Evolutionary conservation across 768 basidiomycete genomes (phyloP), one percentile per base, ranked within the genome.

Genomic region (Tylopilus cervinicoccineus): DNA sequence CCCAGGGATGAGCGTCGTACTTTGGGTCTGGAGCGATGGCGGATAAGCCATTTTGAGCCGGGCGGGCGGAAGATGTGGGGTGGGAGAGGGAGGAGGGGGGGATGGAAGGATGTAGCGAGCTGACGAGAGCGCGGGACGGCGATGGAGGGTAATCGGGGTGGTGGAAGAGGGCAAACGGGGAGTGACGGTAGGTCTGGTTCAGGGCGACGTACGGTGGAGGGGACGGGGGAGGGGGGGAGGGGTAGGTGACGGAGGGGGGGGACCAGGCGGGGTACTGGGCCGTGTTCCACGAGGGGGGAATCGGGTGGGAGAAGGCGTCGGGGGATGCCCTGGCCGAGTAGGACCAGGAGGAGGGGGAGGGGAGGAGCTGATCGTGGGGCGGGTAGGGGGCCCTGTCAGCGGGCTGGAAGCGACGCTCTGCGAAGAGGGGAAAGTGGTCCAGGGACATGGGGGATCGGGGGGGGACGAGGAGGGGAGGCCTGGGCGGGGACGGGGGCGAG

Each of bases 361-460:
- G 51, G 13, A 66, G 33, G 46, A 63, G 48, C 44, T 48, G 40
- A 51, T 65, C 62, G 27, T 59, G 61, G n/a, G 48, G 1, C 2
- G 54, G 38, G 53, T 59, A 64, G 0, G 64, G 53, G 4, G 45
- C 11, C 45, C 66, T 52, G 20, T 66, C 64, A 45, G 45, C 43
- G 51, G 43, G 57, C 36, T 68, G 64, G 24, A 66, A 67, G 49
- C 65, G 65, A 52, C 67, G 58, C 9, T 67, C 65, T 8, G 60
- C 6, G 37, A 67, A 65, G n/a, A 66, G 33, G 42, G 65, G 46
- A 19, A 68, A 65, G 23, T 66, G 65, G 67, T 66, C 65, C 56
- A 66, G 50, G 1, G 65, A 66, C 67, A 66, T 66, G 33, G 4
- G 33, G 1, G 37, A 48, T 42, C 40, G 33, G 39, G 6, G 26